A percentile compares a stretch with the other conserved stretches of the same genome.
phyloP scores from a whole-genome alignment of 805 yeast species.

The Monosporozyma siamensis region DNA sequence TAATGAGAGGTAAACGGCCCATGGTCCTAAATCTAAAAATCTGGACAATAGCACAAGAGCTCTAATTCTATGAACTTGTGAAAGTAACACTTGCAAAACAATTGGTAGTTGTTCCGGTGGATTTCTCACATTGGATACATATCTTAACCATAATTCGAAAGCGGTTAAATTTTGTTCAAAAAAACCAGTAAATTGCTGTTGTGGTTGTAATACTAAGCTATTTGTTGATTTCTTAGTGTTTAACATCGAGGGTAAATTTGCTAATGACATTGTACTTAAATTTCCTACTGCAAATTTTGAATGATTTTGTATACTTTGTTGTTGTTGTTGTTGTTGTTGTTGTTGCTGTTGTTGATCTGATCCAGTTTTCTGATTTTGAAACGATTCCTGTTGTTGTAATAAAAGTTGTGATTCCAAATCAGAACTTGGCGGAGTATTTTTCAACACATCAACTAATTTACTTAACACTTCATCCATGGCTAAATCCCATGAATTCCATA shows the following conservation, averaged over 20 bases:
- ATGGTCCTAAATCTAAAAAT: constrained; percentile 89
- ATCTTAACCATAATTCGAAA: constrained; percentile 91
- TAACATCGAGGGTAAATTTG: constrained; percentile 16
- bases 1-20: constrained; percentile 90
- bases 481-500: constrained; percentile 98
- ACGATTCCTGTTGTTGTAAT: constrained; percentile 19
- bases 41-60: constrained; percentile 77
- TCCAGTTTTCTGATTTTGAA: constrained; percentile 9
- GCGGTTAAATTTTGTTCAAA: constrained; percentile 95
- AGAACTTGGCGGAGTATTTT: constrained; percentile 28
- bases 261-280: constrained; percentile 31
- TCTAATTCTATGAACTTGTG: constrained; percentile 87
- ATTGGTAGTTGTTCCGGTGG: constrained; percentile 96
- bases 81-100: constrained; percentile 80
- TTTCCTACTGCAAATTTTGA: constrained; percentile 28
- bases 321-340: constrained; percentile 4
- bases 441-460: constrained; percentile 44
- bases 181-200: constrained; percentile 82
- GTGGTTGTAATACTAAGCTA: constrained; percentile 18
- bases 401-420: constrained; percentile 21
- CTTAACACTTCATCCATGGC: constrained; percentile 91
- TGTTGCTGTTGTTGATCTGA: not conserved
- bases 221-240: constrained; percentile 9
- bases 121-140: constrained; percentile 70
- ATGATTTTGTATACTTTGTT: constrained; percentile 20